These are phyloP conservation scores for Suillus hirtellus DNA, from an alignment of 768 basidiomycete species.

Conservation along the genomic window DNA sequence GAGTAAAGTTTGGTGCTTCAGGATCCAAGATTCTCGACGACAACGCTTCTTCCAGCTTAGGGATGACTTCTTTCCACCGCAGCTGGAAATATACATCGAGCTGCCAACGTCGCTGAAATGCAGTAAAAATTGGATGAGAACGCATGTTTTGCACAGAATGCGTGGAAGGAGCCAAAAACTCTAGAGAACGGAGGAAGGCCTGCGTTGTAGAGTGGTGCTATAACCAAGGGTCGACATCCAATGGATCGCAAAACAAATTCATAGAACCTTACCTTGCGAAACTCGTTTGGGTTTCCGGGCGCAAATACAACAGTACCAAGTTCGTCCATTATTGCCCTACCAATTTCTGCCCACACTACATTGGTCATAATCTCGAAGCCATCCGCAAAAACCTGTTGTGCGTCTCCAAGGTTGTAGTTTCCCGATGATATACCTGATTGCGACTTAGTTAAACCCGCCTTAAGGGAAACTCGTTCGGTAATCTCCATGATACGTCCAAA, in stretches of 20 bases:
- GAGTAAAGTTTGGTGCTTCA: slow-evolving; percentile 25
- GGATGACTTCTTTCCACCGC: slow-evolving; percentile 92
- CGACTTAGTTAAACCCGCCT: slow-evolving; percentile 36
- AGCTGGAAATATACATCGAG: slow-evolving; percentile 96
- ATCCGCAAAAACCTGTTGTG: slow-evolving; percentile 19
- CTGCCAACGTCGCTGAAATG: slow-evolving; percentile 91
- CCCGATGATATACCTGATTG: slow-evolving; percentile 13
- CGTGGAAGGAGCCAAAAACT: slow-evolving; percentile 77
- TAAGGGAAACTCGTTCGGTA: slow-evolving; percentile 66
- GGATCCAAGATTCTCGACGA: slow-evolving; percentile 43
- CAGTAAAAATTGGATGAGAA: slow-evolving; percentile 61
- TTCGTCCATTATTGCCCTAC: slow-evolving; percentile 78
- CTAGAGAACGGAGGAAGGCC: slow-evolving; percentile 79
- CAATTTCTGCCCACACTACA: slow-evolving; percentile 88
- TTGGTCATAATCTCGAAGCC: slow-evolving; percentile 86
- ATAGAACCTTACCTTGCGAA: slow-evolving; percentile 63
- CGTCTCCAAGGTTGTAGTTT: slow-evolving; percentile 9
- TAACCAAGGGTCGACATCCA: slow-evolving; percentile 9
- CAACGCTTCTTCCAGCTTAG: slow-evolving; percentile 71
- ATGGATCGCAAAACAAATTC: not conserved
- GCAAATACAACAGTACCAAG: slow-evolving; percentile 83
- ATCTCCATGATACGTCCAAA: slow-evolving; percentile 73
- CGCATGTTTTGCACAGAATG: slow-evolving; percentile 73
- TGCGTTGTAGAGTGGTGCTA: slow-evolving; percentile 87
- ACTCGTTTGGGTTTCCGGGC: slow-evolving; percentile 88